Evolutionary conservation across 2,329 filamentous ascomycete species (phyloP).

Genomic region (Cytospora mali): DNA sequence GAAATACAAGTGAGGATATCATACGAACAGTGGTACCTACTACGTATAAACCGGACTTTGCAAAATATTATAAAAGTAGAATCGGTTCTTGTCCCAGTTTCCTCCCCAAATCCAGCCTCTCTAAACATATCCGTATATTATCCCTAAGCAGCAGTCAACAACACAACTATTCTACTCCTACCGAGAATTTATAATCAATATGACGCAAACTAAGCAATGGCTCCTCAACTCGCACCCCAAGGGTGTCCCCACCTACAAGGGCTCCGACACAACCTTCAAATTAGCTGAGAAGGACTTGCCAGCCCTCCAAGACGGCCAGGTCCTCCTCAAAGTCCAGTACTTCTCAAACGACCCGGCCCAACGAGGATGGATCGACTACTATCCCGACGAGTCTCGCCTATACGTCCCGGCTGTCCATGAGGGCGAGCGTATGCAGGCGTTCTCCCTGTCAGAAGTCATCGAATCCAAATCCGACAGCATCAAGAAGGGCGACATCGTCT

Average conservation of each 20-base stretch:
- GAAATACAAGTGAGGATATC: no score
- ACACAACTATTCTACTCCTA: no score
- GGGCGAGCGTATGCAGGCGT: constrained; percentile 69
- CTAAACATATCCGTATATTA: no score
- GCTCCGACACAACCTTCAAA: constrained; percentile 8
- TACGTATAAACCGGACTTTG: no score
- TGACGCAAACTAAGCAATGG: constrained; percentile 20
- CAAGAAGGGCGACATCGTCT: constrained; percentile 60
- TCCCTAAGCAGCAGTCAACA: no score
- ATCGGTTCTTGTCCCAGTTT: no score
- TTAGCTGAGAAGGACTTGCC: constrained; percentile 5
- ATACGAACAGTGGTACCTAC: no score
- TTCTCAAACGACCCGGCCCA: constrained; percentile 76
- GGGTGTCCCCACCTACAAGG: constrained; percentile 10
- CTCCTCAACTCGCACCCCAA: constrained; percentile 6
- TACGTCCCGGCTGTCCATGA: constrained; percentile 71
- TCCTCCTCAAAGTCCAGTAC: constrained; percentile 64
- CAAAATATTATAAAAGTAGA: no score
- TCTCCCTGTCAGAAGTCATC: constrained; percentile 61
- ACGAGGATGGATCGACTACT: constrained; percentile 63
- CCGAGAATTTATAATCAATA: background rate
- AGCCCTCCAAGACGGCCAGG: constrained; percentile 64
- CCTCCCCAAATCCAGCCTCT: no score
- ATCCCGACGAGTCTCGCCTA: constrained; percentile 46
- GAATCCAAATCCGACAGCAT: constrained; percentile 59